Base-by-base conservation (phyloP, 2,329 filamentous ascomycete species). In the Chaetomium strumarium region DNA sequence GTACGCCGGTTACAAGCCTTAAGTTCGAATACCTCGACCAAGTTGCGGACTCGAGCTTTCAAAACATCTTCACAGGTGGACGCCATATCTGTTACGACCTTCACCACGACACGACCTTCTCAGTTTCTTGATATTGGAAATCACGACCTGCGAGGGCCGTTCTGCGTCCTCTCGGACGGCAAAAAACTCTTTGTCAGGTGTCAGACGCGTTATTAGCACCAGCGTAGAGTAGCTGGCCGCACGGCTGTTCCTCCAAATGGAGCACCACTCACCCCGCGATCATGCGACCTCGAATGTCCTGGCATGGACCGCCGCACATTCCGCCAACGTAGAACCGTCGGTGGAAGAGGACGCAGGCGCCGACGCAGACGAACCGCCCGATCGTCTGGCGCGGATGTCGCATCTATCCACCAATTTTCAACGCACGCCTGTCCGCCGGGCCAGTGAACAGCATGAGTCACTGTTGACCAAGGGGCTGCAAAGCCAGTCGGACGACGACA, bases 301-400 rank as follows among this genome's bases (percentile, higher is more conserved):
- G 62, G 70, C 69, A 49, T 76, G 74, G 72, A 70, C 70, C 20
- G 51, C 55, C 41, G 65, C 73, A 36, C 71, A 75, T 50, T 66
- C 70, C 45, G 67, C 70, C 55, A 72, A 71, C 45, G 67, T 72
- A 63, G 70, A 72, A 59, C 65, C 70, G 34, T 68, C 70, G 20
- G 64, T 69, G 16, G 74, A 78, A 58, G 79, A 81, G 54, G 90
- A 96, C 52, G 68, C 83, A 60, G 72, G 77, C 53, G 80, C 86
- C 59, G 92, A 96, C 64, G 78, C 84, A 46, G 92, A 97, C 69
- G 92, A 97, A 70, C 91, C 91, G 46, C 90, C 91, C 63, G 91
- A 96, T 71, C 64, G 71, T 65, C 59, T 58, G 44, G 58, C 57
- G 57, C 53, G 54, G 31, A 46, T 51, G 20, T 63, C 60, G 45